phyloP scores from a whole-genome alignment of 345 rosid genomes.

The Dipteronia dyeriana region DNA sequence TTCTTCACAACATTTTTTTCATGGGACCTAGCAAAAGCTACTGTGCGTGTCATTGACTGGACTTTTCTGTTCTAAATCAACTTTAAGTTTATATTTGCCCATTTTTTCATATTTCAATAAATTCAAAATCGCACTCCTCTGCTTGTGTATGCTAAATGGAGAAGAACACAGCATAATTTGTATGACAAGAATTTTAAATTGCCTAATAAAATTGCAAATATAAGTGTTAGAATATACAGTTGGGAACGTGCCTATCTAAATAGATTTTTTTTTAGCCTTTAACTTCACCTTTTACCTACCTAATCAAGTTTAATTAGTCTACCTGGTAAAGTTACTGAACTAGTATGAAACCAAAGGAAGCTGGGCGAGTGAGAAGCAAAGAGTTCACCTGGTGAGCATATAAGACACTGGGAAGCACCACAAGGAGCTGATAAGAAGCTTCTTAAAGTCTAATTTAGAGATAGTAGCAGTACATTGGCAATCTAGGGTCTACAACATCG shows the following conservation, averaged over 20 bases:
- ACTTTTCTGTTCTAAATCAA: conserved; percentile 15
- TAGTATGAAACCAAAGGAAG: not conserved
- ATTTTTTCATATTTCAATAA: conserved; percentile 1
- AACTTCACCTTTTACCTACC: not conserved
- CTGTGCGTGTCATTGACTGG: conserved; percentile 45
- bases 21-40: conserved; percentile 87
- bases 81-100: conserved; percentile 4
- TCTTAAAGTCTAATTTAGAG: not conserved
- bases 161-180: not conserved
- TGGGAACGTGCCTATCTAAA: not conserved
- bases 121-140: not conserved
- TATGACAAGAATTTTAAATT: not conserved
- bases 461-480: not conserved
- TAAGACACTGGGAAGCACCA: not conserved
- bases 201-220: not conserved
- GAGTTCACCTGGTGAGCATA: not conserved
- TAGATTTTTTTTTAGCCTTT: not conserved
- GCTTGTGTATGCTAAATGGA: conserved; percentile 13
- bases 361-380: not conserved
- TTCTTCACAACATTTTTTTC: conserved; percentile 87
- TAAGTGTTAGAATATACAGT: not conserved
- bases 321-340: not conserved
- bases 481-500: not conserved
- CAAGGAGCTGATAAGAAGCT: not conserved
- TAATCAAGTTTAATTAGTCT: not conserved